Evolutionary conservation across 108 stramenopile species (phyloP), one percentile per base, ranked within the genome.

Genomic region (Nitzschia putrida): DNA sequence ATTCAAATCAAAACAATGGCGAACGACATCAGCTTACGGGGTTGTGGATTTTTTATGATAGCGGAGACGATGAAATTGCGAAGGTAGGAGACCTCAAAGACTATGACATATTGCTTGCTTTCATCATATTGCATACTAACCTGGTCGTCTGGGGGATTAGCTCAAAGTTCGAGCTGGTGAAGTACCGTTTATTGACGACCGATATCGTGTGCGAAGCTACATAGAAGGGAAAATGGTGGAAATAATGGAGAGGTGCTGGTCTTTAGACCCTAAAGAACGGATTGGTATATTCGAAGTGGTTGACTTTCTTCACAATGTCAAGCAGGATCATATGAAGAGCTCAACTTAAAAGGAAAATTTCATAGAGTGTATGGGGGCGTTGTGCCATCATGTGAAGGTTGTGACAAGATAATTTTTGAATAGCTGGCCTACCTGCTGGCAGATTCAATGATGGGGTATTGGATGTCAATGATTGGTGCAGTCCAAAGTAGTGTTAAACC

Each of bases 221-320:
- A 76, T 73, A 16, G 88, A 90, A 69, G 37, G 51, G 18, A 80
- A 80, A 71, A 51, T 93, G 26, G 85, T 93, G 34, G 77, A 93
- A 43, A 42, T 90, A 25, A 84, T 93, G 79, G 76, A 87, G 57
- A 68, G 73, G 52, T 90, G 87, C 65, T 93, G 86, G 86, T n/a
- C n/a, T n/a, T n/a, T n/a, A n/a, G n/a, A n/a, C n/a, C n/a, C n/a
- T n/a, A n/a, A n/a, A n/a, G n/a, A n/a, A n/a, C n/a, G n/a, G n/a
- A n/a, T n/a, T n/a, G 56, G 61, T 18, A 89, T 87, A 18, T 92
- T 89, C 61, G 77, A 78, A 37, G 70, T 83, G 44, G 85, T 89
- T 22, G 52, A 79, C 0, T 73, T 66, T 38, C 57, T 89, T 63
- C 77, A 76, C 29, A 60, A 84, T 39, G 63, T 55, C 54, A 55